These are phyloP conservation scores for Scleromitrula shiraiana DNA, from an alignment of 2,329 filamentous ascomycete genomes.

Conservation along the genomic window DNA sequence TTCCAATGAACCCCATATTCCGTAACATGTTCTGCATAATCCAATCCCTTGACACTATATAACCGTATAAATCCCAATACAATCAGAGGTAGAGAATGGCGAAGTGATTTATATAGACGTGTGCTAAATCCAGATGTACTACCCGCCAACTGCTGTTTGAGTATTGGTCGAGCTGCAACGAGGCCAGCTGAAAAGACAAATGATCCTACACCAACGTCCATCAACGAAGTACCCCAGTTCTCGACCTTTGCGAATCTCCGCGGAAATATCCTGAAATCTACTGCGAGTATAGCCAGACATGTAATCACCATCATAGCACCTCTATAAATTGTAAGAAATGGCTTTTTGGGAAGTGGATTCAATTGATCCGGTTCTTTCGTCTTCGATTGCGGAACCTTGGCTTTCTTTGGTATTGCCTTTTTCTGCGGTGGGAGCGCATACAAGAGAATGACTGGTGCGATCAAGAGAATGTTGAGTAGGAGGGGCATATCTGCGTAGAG, in stretches of 20 bases:
- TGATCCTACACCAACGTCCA: conserved; percentile 95
- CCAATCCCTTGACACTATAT: conserved; percentile 83
- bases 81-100: conserved; percentile 77
- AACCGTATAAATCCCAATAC: conserved; percentile 73
- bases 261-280: conserved; percentile 90
- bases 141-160: conserved; percentile 58
- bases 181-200: conserved; percentile 94
- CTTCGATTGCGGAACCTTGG: conserved; percentile 37
- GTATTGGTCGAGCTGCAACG: conserved; percentile 74
- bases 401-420: conserved; percentile 38
- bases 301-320: conserved; percentile 88
- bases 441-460: conserved; percentile 59
- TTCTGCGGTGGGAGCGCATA: conserved; percentile 40
- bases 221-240: conserved; percentile 98
- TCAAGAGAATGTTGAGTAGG: conserved; percentile 65
- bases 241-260: conserved; percentile 95
- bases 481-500: conserved; percentile 70
- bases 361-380: conserved; percentile 31
- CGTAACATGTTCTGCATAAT: conserved; percentile 94
- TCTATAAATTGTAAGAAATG: conserved; percentile 87
- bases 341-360: conserved; percentile 66
- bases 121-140: conserved; percentile 41
- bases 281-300: conserved; percentile 86
- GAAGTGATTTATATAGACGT: conserved; percentile 58
- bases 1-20: conserved; percentile 99